Base-by-base conservation (phyloP, 768 basidiomycete genomes). In the Xanthoconium stramineum region DNA sequence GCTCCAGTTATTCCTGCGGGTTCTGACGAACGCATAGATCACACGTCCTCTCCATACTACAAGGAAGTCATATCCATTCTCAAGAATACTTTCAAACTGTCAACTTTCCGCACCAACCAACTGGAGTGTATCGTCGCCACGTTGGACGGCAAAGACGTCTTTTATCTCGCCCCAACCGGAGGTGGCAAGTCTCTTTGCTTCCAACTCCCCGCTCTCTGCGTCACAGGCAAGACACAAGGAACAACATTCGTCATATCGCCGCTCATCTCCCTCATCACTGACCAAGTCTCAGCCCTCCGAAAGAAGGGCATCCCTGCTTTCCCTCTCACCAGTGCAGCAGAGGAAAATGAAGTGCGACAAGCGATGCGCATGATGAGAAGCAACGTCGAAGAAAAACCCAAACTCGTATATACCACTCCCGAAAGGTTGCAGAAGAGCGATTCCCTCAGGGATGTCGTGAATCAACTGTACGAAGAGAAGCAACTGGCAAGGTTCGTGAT, bases 111-210 rank as follows among this genome's bases (percentile, higher is more conserved):
- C 35, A 72, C 70, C 14, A 90, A 98, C 70, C 97, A 98, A 67
- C 79, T 94, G 39, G 86, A 90, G 65, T 93, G 91, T 2, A 89
- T 98, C 59, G 80, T 83, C 43, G 88, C 88, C 15, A 85, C 89
- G 0, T 74, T 99, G 70, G 76, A 79, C 2, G 93, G 89, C 9
- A 82, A 78, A 52, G 96, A 98, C 65, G 91, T 93, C 17, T 94
- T 98, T 61, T 91, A 98, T 17, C 80, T 98, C 9, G 95, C 98
- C 84, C 97, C 97, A 1, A 99, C 97, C 1, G 94, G 94, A 36
- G 94, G 94, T 5, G 93, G 93, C 1, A 94, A 95, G 74, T 90
- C 88, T 63, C 75, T 94, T 38, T 93, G 89, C 62, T 94, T 86
- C 70, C 86, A 98, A 69, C 84, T 98, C 2, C 97, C 97, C 0